These are phyloP conservation scores for Penicillium thymicola DNA, from an alignment of 2,329 filamentous ascomycete genomes.

Conservation along the genomic window DNA sequence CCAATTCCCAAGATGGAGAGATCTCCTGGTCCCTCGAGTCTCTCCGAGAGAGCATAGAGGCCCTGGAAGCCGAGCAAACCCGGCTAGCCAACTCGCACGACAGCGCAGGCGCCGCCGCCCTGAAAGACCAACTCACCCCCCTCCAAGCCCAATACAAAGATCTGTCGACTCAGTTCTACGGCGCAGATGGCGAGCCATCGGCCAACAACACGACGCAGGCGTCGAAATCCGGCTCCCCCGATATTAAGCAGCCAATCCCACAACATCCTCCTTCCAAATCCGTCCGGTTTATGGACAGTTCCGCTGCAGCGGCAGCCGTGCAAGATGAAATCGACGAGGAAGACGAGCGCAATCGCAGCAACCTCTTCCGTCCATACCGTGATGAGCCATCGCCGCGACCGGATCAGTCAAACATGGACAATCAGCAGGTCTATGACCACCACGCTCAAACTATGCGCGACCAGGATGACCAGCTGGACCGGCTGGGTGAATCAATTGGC, in stretches of 20 bases:
- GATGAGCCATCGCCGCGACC: constrained; percentile 52
- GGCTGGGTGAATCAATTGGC: constrained; percentile 77
- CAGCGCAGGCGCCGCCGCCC: constrained; percentile 44
- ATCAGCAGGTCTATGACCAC: constrained; percentile 82
- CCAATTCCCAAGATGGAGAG: constrained; percentile 79
- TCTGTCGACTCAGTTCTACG: constrained; percentile 76
- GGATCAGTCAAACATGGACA: constrained; percentile 61
- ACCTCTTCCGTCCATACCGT: constrained; percentile 59
- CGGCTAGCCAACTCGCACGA: constrained; percentile 60
- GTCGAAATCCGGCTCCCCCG: constrained; percentile 33
- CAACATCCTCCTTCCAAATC: constrained; percentile 59
- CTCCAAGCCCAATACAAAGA: constrained; percentile 73
- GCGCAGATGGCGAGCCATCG: constrained; percentile 52
- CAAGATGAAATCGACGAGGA: constrained; percentile 45
- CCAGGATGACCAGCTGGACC: constrained; percentile 91
- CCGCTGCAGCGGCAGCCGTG: constrained; percentile 32
- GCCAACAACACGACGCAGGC: constrained; percentile 63
- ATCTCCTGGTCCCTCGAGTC: constrained; percentile 86
- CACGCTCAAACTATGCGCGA: constrained; percentile 78
- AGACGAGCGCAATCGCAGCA: constrained; percentile 53
- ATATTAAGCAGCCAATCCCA: constrained; percentile 43
- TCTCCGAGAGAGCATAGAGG: constrained; percentile 73
- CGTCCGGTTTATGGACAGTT: constrained; percentile 79
- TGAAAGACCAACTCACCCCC: constrained; percentile 63
- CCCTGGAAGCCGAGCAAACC: constrained; percentile 62